Conservation (phyloP, 1,284 basidiomycete species). For the Ustilago xerochloae region DNA sequence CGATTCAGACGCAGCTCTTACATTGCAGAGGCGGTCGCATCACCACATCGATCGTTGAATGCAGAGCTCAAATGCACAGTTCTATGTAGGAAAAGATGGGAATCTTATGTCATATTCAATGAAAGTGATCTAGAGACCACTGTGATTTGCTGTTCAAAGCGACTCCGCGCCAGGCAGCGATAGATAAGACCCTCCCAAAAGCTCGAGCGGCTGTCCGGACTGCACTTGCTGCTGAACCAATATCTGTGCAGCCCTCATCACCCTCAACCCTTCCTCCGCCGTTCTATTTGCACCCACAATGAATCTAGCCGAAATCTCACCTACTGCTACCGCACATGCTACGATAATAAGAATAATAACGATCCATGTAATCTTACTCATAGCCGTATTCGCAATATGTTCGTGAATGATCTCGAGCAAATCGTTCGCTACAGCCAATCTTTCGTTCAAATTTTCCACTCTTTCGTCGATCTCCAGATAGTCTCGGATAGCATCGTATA, state of each 20-base stretch:
- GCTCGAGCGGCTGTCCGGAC: neutral
- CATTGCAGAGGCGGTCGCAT: no score
- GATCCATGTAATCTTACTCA: constrained; percentile 82
- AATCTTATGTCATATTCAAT: no score
- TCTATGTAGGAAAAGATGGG: no score
- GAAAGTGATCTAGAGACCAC: no score
- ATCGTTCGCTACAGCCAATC: constrained; percentile 83
- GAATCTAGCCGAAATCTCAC: constrained; percentile 84
- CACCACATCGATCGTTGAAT: no score
- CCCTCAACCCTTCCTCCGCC: constrained; percentile 22
- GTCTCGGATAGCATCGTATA: constrained; percentile 92
- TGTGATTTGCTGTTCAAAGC: neutral
- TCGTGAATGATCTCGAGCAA: constrained; percentile 82
- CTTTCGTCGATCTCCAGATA: constrained; percentile 91
- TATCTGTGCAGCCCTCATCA: neutral
- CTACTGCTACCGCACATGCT: constrained; percentile 85
- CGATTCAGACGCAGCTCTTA: no score
- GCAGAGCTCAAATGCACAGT: no score
- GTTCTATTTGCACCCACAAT: constrained; percentile 71
- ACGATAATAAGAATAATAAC: constrained; percentile 93
- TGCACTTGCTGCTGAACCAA: neutral
- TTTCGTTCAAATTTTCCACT: constrained; percentile 88
- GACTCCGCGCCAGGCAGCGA: neutral
- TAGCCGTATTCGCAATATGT: constrained; percentile 87
- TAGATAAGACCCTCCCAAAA: neutral